Evolutionary conservation across 1,284 basidiomycete genomes (phyloP).

Genomic region (Exobasidium cylindrosporum): DNA sequence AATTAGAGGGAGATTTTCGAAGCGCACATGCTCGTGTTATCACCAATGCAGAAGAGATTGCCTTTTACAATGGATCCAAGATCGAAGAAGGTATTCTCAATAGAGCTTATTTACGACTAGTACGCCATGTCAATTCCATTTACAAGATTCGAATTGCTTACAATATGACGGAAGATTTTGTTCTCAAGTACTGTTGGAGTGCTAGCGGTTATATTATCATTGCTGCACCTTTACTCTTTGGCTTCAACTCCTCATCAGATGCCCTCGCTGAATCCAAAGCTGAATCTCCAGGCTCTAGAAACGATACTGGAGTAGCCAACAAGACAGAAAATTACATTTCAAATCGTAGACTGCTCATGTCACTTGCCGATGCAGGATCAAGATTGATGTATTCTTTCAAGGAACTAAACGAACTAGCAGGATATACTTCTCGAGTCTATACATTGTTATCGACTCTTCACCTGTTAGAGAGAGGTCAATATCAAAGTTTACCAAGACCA

Average conservation of each 20-base stretch:
- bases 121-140: slow-evolving; percentile 85
- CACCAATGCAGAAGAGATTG: slow-evolving; percentile 88
- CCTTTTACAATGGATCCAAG: slow-evolving; percentile 83
- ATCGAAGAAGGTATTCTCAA: slow-evolving; percentile 81
- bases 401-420: slow-evolving; percentile 79
- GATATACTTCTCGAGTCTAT: slow-evolving; percentile 85
- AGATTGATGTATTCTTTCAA: slow-evolving; percentile 87
- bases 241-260: slow-evolving; percentile 17
- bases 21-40: slow-evolving; percentile 82
- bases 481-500: slow-evolving; percentile 46
- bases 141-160: slow-evolving; percentile 68
- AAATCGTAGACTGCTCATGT: slow-evolving; percentile 77
- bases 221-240: slow-evolving; percentile 49
- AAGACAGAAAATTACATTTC: slow-evolving; percentile 81
- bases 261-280: slow-evolving; percentile 57
- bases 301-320: slow-evolving; percentile 58
- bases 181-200: slow-evolving; percentile 54
- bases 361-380: slow-evolving; percentile 90
- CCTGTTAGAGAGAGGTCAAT: slow-evolving; percentile 52
- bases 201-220: slow-evolving; percentile 54
- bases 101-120: slow-evolving; percentile 73
- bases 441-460: slow-evolving; percentile 82
- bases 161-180: slow-evolving; percentile 54
- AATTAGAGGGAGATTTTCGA: slow-evolving; percentile 80
- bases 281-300: slow-evolving; percentile 60